Evolutionary conservation across 2,329 filamentous ascomycete genomes (phyloP), one percentile per base, ranked within the genome.

Genomic region (Calonectria honghensis): DNA sequence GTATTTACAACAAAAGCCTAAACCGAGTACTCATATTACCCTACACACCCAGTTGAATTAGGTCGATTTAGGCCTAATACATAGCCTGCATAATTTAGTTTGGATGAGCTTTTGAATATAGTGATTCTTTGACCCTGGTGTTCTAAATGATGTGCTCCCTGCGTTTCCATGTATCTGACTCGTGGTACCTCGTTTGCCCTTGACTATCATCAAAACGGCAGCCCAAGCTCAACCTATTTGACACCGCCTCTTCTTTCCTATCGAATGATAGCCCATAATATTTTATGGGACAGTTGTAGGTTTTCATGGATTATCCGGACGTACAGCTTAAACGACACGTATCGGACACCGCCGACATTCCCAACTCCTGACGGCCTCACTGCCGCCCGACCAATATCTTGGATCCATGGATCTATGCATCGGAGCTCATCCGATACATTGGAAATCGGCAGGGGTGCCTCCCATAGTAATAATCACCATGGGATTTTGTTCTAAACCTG

Each of bases 81-180:
- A 20, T 2, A 6, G n/a, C 9, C 2, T n/a, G 0, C 10, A 39
- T n/a, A 6, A n/a, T n/a, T n/a, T 10, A 3, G 1, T 45, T 18
- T n/a, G 10, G 18, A n/a, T 18, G 2, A 10, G 6, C 6, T n/a
- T 45, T 9, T 45, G 7, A 6, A 45, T 9, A 7, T 9, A 45
- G 16, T 6, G 6, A n/a, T 9, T 20, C 4, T 20, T 41, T 20
- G 16, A 6, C 16, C 20, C 4, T 4, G 14, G 16, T 14, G 16
- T 48, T 7, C 7, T 7, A 2, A 13, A n/a, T 6, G 16, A 24
- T 48, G n/a, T 11, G 20, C 13, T 24, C 3, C 9, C 18, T 4
- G 10, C 10, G 7, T 48, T 3, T 48, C 13, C 41, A n/a, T 45
- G 41, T 41, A 7, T 7, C 41, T 48, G 5, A 5, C 16, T n/a